phyloP scores from a whole-genome alignment of 1,139 yeast species.

The Yamadazyma dendronema region DNA sequence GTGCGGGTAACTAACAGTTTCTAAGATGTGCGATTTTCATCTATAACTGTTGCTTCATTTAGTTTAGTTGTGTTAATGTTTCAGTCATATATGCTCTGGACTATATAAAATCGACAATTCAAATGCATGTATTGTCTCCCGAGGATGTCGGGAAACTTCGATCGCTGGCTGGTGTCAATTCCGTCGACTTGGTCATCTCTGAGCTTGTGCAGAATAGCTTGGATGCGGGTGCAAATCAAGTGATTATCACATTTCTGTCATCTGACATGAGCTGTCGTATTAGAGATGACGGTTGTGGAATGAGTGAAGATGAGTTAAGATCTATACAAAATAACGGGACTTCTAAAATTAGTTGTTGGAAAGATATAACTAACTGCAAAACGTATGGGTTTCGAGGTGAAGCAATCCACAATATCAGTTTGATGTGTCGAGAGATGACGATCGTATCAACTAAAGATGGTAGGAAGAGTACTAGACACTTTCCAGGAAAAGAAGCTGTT shows the following conservation, averaged over 20 bases:
- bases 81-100: too few species aligned
- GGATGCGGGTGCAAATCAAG: conserved; percentile 67
- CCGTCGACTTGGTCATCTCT: conserved; percentile 47
- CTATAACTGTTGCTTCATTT: background rate
- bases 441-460: conserved; percentile 4
- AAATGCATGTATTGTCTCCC: background rate
- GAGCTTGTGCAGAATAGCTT: conserved; percentile 79
- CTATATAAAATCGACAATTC: too few species aligned
- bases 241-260: conserved; percentile 58
- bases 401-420: conserved; percentile 61
- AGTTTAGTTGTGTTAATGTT: too few species aligned
- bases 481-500: background rate
- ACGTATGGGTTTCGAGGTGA: conserved; percentile 81
- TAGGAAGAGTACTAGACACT: background rate
- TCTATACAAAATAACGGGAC: conserved; percentile 71
- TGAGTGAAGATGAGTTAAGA: conserved; percentile 54
- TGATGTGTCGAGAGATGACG: conserved; percentile 3
- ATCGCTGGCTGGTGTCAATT: background rate
- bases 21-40: background rate
- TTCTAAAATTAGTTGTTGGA: conserved; percentile 56
- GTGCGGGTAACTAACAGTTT: conserved; percentile 7
- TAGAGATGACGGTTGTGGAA: conserved; percentile 78
- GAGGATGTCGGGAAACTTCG: conserved; percentile 1
- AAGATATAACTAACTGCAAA: conserved; percentile 45
- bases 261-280: conserved; percentile 53